Evolutionary conservation across 768 basidiomycete species (phyloP).

Genomic region (Daedaleopsis nitida): DNA sequence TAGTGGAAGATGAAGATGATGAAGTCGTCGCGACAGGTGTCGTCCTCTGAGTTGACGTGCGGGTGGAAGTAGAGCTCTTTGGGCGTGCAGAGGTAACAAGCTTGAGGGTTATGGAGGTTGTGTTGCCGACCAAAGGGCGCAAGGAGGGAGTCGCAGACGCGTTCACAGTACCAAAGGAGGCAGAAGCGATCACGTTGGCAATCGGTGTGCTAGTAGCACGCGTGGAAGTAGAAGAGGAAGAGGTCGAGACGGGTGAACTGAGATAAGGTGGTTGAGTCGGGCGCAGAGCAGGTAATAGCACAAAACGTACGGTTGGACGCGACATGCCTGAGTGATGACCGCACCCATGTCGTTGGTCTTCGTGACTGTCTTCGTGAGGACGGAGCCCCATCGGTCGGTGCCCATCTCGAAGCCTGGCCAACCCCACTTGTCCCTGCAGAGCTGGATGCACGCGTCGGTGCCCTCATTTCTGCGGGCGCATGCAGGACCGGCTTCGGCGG

Average conservation of each 20-base stretch:
- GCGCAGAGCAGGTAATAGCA: neutral
- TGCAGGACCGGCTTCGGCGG: constrained; percentile 29
- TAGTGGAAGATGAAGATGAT: constrained; percentile 7
- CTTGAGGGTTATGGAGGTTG: too few relatives aligned
- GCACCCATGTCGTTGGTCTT: constrained; percentile 36
- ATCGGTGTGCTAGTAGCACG: constrained; percentile 17
- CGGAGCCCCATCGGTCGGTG: constrained; percentile 54
- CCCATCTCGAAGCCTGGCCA: constrained; percentile 52
- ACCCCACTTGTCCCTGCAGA: constrained; percentile 32
- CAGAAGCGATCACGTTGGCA: too few relatives aligned
- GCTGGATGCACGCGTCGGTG: constrained; percentile 18
- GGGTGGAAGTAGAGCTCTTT: too few relatives aligned
- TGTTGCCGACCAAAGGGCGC: too few relatives aligned
- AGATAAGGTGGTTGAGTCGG: neutral
- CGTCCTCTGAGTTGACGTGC: too few relatives aligned
- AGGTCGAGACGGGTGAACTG: neutral
- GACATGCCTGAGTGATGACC: constrained; percentile 46
- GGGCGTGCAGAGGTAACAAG: too few relatives aligned
- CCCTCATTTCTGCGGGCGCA: constrained; percentile 28
- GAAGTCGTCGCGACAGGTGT: too few relatives aligned
- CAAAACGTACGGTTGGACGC: constrained; percentile 17
- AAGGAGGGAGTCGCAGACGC: too few relatives aligned
- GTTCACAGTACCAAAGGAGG: too few relatives aligned
- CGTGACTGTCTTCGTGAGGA: constrained; percentile 43
- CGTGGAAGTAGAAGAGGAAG: constrained; percentile 6